These are phyloP conservation scores for Trichoderma guizhouense DNA, from an alignment of 2,329 filamentous ascomycete genomes.

Conservation along the genomic window DNA sequence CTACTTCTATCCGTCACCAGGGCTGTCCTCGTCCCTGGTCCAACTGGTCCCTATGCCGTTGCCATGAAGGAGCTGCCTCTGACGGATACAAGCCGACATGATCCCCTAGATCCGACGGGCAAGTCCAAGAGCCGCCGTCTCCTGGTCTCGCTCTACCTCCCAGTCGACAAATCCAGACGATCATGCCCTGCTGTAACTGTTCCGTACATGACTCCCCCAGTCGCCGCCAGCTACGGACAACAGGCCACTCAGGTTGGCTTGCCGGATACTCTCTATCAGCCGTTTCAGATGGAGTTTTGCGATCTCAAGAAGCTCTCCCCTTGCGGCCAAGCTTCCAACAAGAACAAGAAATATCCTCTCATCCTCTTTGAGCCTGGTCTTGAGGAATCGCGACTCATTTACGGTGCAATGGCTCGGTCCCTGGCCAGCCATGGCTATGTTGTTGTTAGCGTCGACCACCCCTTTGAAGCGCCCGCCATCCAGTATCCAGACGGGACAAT, in stretches of 20 bases:
- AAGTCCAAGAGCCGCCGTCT: slow-evolving; percentile 24
- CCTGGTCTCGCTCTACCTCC: slow-evolving; percentile 32
- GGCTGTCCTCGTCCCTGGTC: slow-evolving; percentile 29
- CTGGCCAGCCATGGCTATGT: slow-evolving; percentile 45
- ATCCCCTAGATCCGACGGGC: slow-evolving; percentile 33
- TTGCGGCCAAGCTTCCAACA: slow-evolving; percentile 1
- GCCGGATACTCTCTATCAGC: slow-evolving; percentile 30
- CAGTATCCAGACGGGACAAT: slow-evolving; percentile 44
- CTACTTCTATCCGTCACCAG: slow-evolving; percentile 20
- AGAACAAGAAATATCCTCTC: slow-evolving; percentile 18
- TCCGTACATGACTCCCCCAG: slow-evolving; percentile 35
- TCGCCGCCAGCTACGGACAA: slow-evolving; percentile 30
- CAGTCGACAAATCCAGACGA: slow-evolving; percentile 23
- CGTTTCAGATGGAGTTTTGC: slow-evolving; percentile 29
- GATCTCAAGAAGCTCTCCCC: slow-evolving; percentile 18
- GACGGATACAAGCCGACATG: slow-evolving; percentile 31
- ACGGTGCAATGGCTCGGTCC: slow-evolving; percentile 42
- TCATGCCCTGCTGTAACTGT: slow-evolving; percentile 23
- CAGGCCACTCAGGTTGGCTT: slow-evolving; percentile 29
- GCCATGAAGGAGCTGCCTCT: slow-evolving; percentile 26
- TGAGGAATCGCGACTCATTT: slow-evolving; percentile 41
- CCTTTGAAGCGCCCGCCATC: slow-evolving; percentile 43
- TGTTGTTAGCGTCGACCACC: slow-evolving; percentile 48
- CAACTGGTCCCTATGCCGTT: slow-evolving; percentile 32
- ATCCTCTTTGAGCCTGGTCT: slow-evolving; percentile 46